Percentiles rank a stretch among this genome's conserved stretches.
Conservation (phyloP, 2,329 filamentous ascomycete genomes). For the Cadophora malorum region DNA sequence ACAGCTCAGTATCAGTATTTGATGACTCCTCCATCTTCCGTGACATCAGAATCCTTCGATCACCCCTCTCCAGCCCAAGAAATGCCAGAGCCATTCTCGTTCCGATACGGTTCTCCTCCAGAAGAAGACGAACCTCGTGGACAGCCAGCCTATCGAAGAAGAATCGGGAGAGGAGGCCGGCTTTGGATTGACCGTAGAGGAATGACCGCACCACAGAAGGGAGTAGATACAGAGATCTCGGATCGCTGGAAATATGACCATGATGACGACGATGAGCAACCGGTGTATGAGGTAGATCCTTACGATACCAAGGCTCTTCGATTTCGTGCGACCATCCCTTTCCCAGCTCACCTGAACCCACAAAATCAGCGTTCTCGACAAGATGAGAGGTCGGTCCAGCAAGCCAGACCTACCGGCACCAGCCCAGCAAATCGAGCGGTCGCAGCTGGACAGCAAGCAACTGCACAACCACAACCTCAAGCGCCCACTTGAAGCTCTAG, state of each 20-base stretch:
- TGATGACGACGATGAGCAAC: conserved; percentile 80
- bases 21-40: conserved; percentile 65
- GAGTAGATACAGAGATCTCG: conserved; percentile 53
- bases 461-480: conserved; percentile 30
- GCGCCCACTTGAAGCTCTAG: conserved; percentile 38
- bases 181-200: conserved; percentile 88
- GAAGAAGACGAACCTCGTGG: conserved; percentile 42
- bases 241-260: conserved; percentile 89
- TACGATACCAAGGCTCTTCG: conserved; percentile 65
- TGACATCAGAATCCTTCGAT: conserved; percentile 46
- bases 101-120: conserved; percentile 40
- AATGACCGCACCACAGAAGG: conserved; percentile 58
- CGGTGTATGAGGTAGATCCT: conserved; percentile 78
- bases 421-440: conserved; percentile 38
- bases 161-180: conserved; percentile 83
- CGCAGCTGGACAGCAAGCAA: conserved; percentile 31
- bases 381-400: conserved; percentile 35
- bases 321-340: conserved; percentile 58
- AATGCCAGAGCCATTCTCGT: conserved; percentile 36
- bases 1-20: conserved; percentile 73
- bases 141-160: conserved; percentile 76
- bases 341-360: conserved; percentile 40
- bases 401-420: conserved; percentile 27
- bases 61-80: conserved; percentile 43
- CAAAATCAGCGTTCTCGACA: conserved; percentile 37